Conservation (phyloP, 495 filamentous ascomycete species). For the Massariosphaeria phaeospora region DNA sequence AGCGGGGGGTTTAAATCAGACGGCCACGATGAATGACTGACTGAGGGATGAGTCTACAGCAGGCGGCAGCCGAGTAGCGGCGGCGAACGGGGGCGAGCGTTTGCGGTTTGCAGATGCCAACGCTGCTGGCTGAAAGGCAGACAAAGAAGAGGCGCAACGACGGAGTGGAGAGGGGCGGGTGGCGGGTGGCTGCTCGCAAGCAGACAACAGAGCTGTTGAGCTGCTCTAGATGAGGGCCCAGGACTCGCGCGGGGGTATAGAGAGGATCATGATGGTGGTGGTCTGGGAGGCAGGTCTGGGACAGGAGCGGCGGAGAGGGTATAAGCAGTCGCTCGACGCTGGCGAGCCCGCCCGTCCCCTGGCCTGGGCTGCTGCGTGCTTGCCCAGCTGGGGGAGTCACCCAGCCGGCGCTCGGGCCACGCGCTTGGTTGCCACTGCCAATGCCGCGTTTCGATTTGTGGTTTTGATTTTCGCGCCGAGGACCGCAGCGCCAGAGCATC, state of each 20-base stretch:
- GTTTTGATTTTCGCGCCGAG: background rate
- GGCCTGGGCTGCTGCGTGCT: background rate
- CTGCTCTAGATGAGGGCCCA: slow-evolving; percentile 18
- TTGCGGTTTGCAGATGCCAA: slow-evolving; percentile 29
- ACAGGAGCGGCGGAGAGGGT: background rate
- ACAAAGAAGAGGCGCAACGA: slow-evolving; percentile 23
- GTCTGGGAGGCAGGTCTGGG: background rate
- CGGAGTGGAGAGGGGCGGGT: slow-evolving; percentile 2
- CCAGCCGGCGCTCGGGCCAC: background rate
- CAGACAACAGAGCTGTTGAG: slow-evolving; percentile 8
- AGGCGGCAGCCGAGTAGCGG: slow-evolving; percentile 28
- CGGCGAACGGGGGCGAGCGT: slow-evolving; percentile 18
- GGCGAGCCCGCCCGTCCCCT: background rate
- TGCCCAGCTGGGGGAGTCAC: slow-evolving; percentile 1
- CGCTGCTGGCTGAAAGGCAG: slow-evolving; percentile 27
- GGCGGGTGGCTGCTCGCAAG: slow-evolving; percentile 11
- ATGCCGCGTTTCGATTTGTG: too few relatives aligned
- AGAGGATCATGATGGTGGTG: slow-evolving; percentile 21
- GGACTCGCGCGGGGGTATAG: slow-evolving; percentile 23
- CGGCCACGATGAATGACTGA: slow-evolving; percentile 19
- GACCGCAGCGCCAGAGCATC: too few relatives aligned
- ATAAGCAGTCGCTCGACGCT: background rate
- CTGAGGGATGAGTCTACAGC: slow-evolving; percentile 20
- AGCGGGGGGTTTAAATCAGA: slow-evolving; percentile 13
- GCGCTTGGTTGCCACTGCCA: background rate